These are phyloP conservation scores for Nicotiana otophora DNA, from an alignment of 257 asterid genomes.

Conservation along the genomic window DNA sequence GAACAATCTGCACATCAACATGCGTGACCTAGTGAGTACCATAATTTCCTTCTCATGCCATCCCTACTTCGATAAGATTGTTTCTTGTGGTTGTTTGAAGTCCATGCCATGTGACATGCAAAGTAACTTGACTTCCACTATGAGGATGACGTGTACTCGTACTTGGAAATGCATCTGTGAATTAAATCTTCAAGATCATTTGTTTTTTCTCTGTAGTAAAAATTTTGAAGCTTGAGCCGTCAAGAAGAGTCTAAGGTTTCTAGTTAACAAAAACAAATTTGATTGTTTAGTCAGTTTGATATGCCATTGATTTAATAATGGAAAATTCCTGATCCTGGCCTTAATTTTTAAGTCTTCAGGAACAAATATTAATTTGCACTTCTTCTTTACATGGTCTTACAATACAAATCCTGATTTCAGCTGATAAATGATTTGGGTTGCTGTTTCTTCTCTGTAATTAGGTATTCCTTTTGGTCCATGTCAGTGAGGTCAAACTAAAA, in stretches of 20 bases:
- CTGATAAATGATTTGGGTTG: slow-evolving; percentile 17
- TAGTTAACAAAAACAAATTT: background rate
- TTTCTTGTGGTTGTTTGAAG: background rate
- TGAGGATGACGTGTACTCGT: background rate
- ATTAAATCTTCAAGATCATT: background rate
- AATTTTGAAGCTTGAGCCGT: background rate
- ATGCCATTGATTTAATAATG: background rate
- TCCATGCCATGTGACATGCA: background rate
- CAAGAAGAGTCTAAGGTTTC: background rate
- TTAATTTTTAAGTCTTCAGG: background rate
- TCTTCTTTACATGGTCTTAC: background rate
- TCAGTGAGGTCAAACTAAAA: slow-evolving; percentile 42
- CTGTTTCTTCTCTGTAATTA: slow-evolving; percentile 28
- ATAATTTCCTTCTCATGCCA: background rate
- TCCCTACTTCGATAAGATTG: background rate
- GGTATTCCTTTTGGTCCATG: slow-evolving; percentile 84
- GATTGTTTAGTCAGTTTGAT: background rate
- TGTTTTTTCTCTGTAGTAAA: background rate
- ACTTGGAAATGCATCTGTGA: background rate
- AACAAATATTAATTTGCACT: background rate
- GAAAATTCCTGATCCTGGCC: background rate
- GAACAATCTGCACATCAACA: slow-evolving; percentile 73
- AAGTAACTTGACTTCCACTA: background rate
- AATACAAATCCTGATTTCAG: slow-evolving; percentile 3
- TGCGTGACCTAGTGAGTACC: slow-evolving; percentile 82